Base-by-base conservation (phyloP, 805 yeast genomes). In the Kregervanrija fluxuum region DNA sequence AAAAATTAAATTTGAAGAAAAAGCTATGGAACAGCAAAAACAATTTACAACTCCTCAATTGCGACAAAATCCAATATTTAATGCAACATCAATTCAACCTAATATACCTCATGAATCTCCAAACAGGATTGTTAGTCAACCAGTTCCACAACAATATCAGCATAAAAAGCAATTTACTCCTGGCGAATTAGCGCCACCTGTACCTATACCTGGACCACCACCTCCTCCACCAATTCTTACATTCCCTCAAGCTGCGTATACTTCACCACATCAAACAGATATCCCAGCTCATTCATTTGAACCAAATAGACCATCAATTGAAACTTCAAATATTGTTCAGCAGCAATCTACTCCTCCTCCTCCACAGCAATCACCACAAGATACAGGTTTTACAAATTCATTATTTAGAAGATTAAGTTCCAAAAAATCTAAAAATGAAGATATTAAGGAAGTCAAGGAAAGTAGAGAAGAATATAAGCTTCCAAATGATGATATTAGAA, bases 1-100 rank as follows among this genome's bases (percentile, higher is more conserved):
- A 65, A 68, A 66, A 52, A 78, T 80, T 6, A 80, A 82, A 63
- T 78, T 14, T 10, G 37, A 73, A 42, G 74, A 70, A 50, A 68
- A 72, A 13, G 45, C 43, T 30, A 53, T 46, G 9, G 52, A 47
- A 37, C 46, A 40, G 14, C 45, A 48, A 16, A 22, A 28, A 28
- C 33, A 32, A 28, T 41, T 14, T 28, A 34, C 31, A 30, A 43
- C 49, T 15, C 50, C 50, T 9, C 53, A 43, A 32, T 16, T 45
- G 32, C 46, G 41, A 15, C 50, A 46, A 39, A 35, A 34, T 31
- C 42, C 52, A 16, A 16, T 45, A 1, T 50, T 53, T 35, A 36
- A 47, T 43, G 49, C 41, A 6, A 37, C 57, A 33, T 40, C 54
- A 8, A 31, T 33, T 33, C 42, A 48, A 15, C 45, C 49, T 8